Evolutionary conservation across 2,329 filamentous ascomycete genomes (phyloP).

Genomic region (Stenocarpella maydis): DNA sequence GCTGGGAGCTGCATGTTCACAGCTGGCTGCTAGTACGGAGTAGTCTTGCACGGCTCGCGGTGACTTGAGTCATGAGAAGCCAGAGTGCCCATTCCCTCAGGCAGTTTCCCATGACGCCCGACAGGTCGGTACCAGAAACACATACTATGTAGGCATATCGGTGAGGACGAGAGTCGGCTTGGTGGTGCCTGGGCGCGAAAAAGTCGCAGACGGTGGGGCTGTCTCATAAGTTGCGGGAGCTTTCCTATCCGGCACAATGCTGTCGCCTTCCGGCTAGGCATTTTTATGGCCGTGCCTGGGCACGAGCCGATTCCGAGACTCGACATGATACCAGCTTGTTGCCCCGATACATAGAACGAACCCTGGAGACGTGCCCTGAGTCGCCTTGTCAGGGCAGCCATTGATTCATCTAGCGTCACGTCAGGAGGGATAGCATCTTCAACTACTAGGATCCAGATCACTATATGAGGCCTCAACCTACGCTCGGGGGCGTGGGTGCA

Average conservation of each 20-base stretch:
- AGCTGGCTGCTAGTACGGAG: not conserved
- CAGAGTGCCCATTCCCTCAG: not conserved
- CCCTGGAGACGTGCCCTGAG: not conserved
- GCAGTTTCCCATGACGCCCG: not conserved
- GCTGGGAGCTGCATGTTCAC: not conserved
- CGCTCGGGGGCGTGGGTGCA: too few species aligned
- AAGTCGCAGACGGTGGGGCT: conserved; percentile 17
- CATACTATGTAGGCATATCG: not conserved
- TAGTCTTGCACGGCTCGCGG: not conserved
- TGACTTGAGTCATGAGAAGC: conserved; percentile 13
- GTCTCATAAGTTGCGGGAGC: conserved; percentile 22
- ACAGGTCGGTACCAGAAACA: conserved; percentile 6
- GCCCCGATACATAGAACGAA: not conserved
- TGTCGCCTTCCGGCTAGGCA: conserved; percentile 5
- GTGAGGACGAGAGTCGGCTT: not conserved
- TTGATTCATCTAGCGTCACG: not conserved
- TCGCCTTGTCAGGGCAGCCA: conserved; percentile 11
- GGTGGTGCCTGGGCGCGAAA: not conserved
- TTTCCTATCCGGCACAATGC: conserved; percentile 11
- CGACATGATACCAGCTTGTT: conserved; percentile 13
- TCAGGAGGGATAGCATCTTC: not conserved
- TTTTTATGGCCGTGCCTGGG: not conserved
- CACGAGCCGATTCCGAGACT: conserved; percentile 21
- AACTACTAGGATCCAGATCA: not conserved
- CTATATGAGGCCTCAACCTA: too few species aligned